phyloP scores from a whole-genome alignment of 225 moss, liverwort and hornwort genomes.

The Polytrichum commune region DNA sequence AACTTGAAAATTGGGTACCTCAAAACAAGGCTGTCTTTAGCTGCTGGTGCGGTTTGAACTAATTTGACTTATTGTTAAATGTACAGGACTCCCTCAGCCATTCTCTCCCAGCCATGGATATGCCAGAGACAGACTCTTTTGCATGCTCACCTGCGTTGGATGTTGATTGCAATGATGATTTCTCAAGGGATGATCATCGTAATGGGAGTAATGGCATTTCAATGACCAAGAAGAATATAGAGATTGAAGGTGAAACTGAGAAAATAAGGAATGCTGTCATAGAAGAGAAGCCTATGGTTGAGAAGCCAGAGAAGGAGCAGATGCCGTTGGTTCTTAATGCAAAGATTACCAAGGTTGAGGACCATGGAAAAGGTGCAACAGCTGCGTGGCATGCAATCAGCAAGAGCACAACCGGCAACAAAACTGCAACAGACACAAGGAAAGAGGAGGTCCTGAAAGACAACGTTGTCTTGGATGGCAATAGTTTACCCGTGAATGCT shows the following conservation, averaged over 20 bases:
- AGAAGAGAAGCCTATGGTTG: slow-evolving; percentile 17
- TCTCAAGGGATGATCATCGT: slow-evolving; percentile 9
- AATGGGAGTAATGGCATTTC: slow-evolving; percentile 6
- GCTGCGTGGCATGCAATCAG: slow-evolving; percentile 94
- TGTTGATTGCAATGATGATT: slow-evolving; percentile 8
- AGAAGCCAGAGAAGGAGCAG: slow-evolving; percentile 28
- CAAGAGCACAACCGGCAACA: slow-evolving; percentile 41
- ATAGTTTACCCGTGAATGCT: slow-evolving; percentile 52
- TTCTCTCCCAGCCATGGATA: slow-evolving; percentile 15
- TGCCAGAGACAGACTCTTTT: slow-evolving; percentile 19
- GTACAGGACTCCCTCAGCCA: too few species aligned
- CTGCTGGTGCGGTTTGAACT: slow-evolving; percentile 6
- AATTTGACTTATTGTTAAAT: slow-evolving; percentile 1
- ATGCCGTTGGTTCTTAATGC: slow-evolving; percentile 62
- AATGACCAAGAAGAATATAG: slow-evolving; percentile 7
- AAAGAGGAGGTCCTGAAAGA: slow-evolving; percentile 43
- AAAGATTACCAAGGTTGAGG: slow-evolving; percentile 47
- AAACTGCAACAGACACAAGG: slow-evolving; percentile 11
- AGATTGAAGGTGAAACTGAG: slow-evolving; percentile 13
- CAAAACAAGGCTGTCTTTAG: not conserved
- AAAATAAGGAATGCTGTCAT: slow-evolving; percentile 17
- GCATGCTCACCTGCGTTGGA: slow-evolving; percentile 18
- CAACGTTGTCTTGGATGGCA: slow-evolving; percentile 22
- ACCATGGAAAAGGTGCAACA: slow-evolving; percentile 67
- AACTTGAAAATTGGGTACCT: not conserved